These are phyloP conservation scores for Cytospora schulzeri DNA, from an alignment of 2,329 filamentous ascomycete species.

Conservation along the genomic window DNA sequence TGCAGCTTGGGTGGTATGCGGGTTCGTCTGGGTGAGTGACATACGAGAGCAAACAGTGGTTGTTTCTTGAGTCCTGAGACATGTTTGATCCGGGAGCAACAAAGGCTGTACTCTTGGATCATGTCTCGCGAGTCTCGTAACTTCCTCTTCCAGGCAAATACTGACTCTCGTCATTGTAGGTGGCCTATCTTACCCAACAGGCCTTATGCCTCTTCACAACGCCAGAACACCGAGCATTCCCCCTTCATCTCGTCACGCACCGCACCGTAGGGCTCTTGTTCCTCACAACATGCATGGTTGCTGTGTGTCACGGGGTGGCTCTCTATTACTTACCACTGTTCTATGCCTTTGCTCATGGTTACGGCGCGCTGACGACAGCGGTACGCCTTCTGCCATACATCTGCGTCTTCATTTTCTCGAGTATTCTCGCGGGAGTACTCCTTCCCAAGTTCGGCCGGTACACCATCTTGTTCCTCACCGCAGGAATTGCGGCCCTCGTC, in stretches of 20 bases:
- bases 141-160: too few relatives aligned
- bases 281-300: conserved; percentile 41
- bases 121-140: too few relatives aligned
- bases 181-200: conserved; percentile 52
- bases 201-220: conserved; percentile 47
- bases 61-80: too few relatives aligned
- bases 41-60: too few relatives aligned
- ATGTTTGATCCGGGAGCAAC: too few relatives aligned
- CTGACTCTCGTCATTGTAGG: too few relatives aligned
- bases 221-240: conserved; percentile 46
- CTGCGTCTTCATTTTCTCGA: conserved; percentile 40
- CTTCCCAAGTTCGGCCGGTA: conserved; percentile 39
- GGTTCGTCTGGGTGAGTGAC: conserved; percentile 43
- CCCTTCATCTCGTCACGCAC: conserved; percentile 43
- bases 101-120: too few relatives aligned
- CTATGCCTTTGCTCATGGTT: conserved; percentile 53
- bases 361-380: conserved; percentile 44
- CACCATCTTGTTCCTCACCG: too few relatives aligned
- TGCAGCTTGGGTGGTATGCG: conserved; percentile 50
- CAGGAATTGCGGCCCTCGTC: background rate
- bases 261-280: conserved; percentile 46
- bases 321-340: conserved; percentile 58
- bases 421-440: conserved; percentile 41
- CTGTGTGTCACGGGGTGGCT: conserved; percentile 41
- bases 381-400: conserved; percentile 48